A percentile compares a stretch with the other conserved stretches of the same genome.
phyloP scores from a whole-genome alignment of 371 early-diverging fungal species.

The Rhizopus delemar region DNA sequence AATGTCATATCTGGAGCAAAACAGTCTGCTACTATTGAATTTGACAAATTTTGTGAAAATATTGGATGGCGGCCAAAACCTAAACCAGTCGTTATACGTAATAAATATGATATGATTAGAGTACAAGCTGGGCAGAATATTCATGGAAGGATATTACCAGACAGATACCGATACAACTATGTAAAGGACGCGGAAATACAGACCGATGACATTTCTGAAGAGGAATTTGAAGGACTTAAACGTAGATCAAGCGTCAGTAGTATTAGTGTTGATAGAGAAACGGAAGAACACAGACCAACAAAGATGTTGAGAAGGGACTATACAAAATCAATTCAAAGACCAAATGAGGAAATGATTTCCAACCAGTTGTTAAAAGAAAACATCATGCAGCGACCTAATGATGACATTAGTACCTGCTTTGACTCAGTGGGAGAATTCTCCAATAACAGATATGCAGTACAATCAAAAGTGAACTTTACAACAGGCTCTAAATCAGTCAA shows the following conservation, averaged over 20 bases:
- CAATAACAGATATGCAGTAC: not conserved
- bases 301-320: not conserved
- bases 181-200: conserved; percentile 17
- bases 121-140: conserved; percentile 5
- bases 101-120: not conserved
- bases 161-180: conserved; percentile 2
- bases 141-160: conserved; percentile 18
- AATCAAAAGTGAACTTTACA: not conserved
- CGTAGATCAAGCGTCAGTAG: not conserved
- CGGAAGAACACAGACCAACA: not conserved
- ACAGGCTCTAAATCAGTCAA: conserved; percentile 17
- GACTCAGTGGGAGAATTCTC: not conserved
- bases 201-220: conserved; percentile 9
- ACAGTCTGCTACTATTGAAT: conserved; percentile 26
- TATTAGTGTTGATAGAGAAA: not conserved
- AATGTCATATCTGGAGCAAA: conserved; percentile 18
- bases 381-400: not conserved
- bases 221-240: not conserved
- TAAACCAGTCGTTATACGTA: not conserved
- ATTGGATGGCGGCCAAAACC: conserved; percentile 3
- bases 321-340: not conserved
- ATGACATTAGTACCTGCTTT: not conserved
- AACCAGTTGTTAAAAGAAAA: not conserved
- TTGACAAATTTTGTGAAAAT: conserved; percentile 19
- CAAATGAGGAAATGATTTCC: not conserved